Evolutionary conservation across 2,329 filamentous ascomycete species (phyloP), one percentile per base, ranked within the genome.

Genomic region (Blumeria graminis): DNA sequence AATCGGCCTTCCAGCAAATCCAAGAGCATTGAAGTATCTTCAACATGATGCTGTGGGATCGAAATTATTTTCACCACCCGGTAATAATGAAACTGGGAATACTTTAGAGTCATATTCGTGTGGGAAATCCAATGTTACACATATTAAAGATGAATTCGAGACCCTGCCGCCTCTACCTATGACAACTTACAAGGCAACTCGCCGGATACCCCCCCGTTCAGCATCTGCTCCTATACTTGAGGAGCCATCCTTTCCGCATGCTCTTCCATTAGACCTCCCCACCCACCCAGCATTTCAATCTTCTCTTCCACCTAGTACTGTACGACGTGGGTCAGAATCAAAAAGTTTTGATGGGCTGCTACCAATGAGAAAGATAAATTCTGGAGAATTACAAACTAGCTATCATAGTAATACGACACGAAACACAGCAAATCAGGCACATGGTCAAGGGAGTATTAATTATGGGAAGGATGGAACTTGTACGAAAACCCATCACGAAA

Each of bases 1-100:
- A 6, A 76, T 90, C 55, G 89, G 88, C 0, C 75, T 94, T n/a
- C 88, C 90, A 13, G 86, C 88, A 1, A 95, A 89, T 0, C 89
- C 90, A 34, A 82, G 86, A 70, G 88, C 88, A 0, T 94, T 95
- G 88, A 79, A 84, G 18, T 80, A 93, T 65, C 77, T 78, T 1
- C 80, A 86, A 46, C 80, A 90, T 62, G 76, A 78, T 61, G 69
- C 73, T 1, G 71, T 74, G 45, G 71, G 22, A 28, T 28, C 22
- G 4, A 28, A 28, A 28, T 28, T 28, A 28, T 28, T 28, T 28
- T 28, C 22, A 28, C 22, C 22, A 28, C 22, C 22, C 22, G 22
- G 22, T 28, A 28, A 28, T 28, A 28, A 28, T 28, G 22, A 28
- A 28, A 28, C 22, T 28, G 22, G 22, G 22, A 28, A 28, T 28